A percentile compares a stretch with the other conserved stretches of the same genome.
phyloP scores from a whole-genome alignment of 2,329 filamentous ascomycete genomes.

The Apiospora sp. region DNA sequence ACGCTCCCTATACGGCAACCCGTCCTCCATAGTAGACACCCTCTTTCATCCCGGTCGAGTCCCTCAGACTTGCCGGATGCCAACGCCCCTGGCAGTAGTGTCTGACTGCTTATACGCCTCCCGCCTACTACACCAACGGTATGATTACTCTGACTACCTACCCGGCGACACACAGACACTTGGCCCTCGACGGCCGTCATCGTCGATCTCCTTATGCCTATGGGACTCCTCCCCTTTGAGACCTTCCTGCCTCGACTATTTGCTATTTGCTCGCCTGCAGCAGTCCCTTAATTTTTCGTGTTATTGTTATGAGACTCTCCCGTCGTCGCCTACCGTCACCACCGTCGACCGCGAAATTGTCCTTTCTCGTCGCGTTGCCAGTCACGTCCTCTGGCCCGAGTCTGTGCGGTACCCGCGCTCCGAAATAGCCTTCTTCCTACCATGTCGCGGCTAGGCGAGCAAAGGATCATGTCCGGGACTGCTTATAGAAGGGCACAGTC shows the following conservation, averaged over 20 bases:
- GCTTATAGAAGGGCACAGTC: constrained; percentile 13
- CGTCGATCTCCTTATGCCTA: not conserved
- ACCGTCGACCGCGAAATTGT: not conserved
- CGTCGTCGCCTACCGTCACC: not conserved
- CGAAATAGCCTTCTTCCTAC: not conserved
- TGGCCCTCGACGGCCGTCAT: not conserved
- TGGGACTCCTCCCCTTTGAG: not conserved
- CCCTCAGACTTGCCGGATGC: not conserved
- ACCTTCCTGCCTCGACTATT: constrained; percentile 1
- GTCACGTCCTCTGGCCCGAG: not conserved
- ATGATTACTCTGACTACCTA: not conserved
- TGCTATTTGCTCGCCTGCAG: constrained; percentile 11
- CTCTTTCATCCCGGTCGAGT: not conserved
- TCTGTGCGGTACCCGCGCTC: constrained; percentile 7
- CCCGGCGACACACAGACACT: not conserved
- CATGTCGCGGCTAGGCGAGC: not conserved
- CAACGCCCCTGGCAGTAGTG: not conserved
- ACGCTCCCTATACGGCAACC: not conserved
- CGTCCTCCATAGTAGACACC: not conserved
- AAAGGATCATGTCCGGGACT: not conserved
- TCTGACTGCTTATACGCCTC: not conserved
- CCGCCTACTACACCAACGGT: not conserved
- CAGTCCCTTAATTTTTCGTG: not conserved
- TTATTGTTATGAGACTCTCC: constrained; percentile 11
- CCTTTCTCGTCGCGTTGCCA: not conserved